Percentiles rank a stretch among this genome's conserved stretches.
Conservation (phyloP, 352 stramenopile genomes). For the Globisporangium lucens region DNA sequence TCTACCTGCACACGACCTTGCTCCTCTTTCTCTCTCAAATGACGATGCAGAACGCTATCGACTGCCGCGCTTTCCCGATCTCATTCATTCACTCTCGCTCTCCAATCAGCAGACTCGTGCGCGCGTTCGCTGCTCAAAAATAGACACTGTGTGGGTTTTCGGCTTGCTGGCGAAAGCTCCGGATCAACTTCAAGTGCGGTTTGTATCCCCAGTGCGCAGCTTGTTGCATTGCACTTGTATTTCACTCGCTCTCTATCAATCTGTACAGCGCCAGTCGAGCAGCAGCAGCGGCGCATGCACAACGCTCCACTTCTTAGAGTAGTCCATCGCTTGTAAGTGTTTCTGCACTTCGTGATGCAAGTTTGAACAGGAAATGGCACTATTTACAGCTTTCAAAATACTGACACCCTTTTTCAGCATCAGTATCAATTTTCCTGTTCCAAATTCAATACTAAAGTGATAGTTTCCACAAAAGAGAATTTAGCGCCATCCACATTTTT, state of each 20-base stretch:
- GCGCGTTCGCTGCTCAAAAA: background rate
- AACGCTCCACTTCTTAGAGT: background rate
- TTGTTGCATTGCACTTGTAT: too few species aligned
- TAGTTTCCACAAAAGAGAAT: background rate
- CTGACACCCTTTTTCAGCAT: slow-evolving; percentile 6
- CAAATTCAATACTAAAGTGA: background rate
- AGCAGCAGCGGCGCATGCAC: background rate
- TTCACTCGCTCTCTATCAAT: too few species aligned
- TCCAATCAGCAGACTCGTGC: background rate
- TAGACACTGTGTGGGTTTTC: background rate
- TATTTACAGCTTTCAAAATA: background rate
- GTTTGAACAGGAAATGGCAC: background rate
- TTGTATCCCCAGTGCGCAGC: too few species aligned
- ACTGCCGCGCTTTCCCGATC: background rate
- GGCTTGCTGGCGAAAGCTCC: too few species aligned
- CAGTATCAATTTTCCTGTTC: background rate
- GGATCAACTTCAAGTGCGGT: too few species aligned
- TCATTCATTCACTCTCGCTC: too few species aligned
- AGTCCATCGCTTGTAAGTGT: too few species aligned
- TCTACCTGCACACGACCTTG: background rate
- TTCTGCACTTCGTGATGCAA: too few species aligned
- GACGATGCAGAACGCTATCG: background rate
- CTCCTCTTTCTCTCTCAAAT: background rate
- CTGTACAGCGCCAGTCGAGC: background rate
- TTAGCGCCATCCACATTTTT: slow-evolving; percentile 5